phyloP scores from a whole-genome alignment of 345 rosid species.

The Aegle marmelos region DNA sequence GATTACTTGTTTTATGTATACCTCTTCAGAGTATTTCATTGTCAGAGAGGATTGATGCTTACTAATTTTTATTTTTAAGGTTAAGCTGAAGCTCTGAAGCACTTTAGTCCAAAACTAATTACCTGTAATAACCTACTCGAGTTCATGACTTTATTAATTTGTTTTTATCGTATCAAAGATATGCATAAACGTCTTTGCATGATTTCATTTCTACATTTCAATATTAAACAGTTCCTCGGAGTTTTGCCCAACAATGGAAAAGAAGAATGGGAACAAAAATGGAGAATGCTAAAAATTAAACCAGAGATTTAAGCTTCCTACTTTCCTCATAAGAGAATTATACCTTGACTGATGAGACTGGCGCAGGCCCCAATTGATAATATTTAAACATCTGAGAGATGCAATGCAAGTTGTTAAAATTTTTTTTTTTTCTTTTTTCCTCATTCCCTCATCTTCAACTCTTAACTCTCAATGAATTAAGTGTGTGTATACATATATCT shows the following conservation, averaged over 20 bases:
- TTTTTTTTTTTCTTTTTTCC: constrained; percentile 4
- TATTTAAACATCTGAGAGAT: background rate
- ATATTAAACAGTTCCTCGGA: background rate
- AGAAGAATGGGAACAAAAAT: background rate
- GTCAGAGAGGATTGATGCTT: background rate
- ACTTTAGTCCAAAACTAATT: too few species aligned
- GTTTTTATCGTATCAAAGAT: background rate
- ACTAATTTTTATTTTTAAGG: background rate
- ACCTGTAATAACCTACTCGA: background rate
- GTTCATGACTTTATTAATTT: background rate
- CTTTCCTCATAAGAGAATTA: constrained; percentile 18
- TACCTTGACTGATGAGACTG: constrained; percentile 23
- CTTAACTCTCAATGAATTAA: background rate
- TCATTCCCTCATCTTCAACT: constrained; percentile 3
- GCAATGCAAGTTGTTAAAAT: constrained; percentile 15
- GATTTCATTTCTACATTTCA: background rate
- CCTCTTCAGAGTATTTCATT: background rate
- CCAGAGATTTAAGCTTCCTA: background rate
- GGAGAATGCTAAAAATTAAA: background rate
- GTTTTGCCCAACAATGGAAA: background rate
- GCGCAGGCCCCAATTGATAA: background rate
- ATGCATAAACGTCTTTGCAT: background rate
- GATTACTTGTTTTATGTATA: background rate
- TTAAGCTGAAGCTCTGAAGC: background rate
- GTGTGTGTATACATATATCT: background rate